Evolutionary conservation across 176 grass and related monocot genomes (phyloP), one percentile per base, ranked within the genome.

Genomic region (bread wheat (Triticum aestivum)): DNA sequence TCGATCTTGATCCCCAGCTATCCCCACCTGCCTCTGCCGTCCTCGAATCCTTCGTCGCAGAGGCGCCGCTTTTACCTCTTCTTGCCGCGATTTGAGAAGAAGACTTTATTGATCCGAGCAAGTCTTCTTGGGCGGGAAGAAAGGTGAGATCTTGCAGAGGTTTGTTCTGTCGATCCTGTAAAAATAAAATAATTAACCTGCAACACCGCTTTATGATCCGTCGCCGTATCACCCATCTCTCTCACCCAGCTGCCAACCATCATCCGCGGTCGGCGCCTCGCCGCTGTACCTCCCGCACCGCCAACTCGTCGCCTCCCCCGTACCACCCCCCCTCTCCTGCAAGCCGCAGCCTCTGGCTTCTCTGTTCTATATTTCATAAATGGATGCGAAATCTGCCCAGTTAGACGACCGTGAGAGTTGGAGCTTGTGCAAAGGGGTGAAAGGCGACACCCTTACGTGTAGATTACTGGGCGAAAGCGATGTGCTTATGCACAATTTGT

Each of bases 401-500:
- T 49, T 85, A 77, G 23, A 77, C 69, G 23, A 85, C 69, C 62
- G 38, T 64, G 39, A 33, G 62, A 77, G 9, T 76, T 71, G 13
- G 77, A 84, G 51, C 15, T 10, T 35, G 61, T n/a, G 76, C 63
- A 52, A n/a, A 41, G 29, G 8, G 17, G 34, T 35, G 21, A 79
- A 73, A 21, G 17, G 45, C 56, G 8, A 13, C 47, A 14, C 65
- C 49, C 8, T 81, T 85, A 65, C 85, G 49, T 88, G 68, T 75
- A 49, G 81, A 87, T 84, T 63, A 75, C 75, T 14, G 54, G 32
- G 32, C 69, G 81, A 91, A 88, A 91, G 47, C 76, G 82, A 88
- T 70, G 77, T 63, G 13, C 42, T 65, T 81, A 65, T 90, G 41
- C 84, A 61, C 1, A 81, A 41, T 85, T 74, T 88, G 86, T 81